Conservation (phyloP, 2,329 filamentous ascomycete species). For the Xylaria sp. region DNA sequence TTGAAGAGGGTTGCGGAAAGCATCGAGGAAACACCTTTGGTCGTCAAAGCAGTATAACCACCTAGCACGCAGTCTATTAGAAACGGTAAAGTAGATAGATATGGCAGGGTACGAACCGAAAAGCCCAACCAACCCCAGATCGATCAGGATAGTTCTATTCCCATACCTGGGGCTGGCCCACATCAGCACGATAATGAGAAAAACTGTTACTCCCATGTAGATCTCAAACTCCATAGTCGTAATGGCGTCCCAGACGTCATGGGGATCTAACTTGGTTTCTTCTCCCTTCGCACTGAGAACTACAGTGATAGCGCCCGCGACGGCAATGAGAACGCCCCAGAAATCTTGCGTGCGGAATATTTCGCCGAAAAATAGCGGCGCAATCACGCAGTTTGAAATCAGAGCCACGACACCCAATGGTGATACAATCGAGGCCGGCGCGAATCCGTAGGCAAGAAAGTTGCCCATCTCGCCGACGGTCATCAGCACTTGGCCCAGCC, state of each 20-base stretch:
- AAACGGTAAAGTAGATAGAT: background rate
- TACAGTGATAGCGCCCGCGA: constrained; percentile 83
- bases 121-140: constrained; percentile 85
- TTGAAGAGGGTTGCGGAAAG: constrained; percentile 85
- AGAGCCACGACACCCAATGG: constrained; percentile 94
- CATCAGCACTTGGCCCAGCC: constrained; percentile 89
- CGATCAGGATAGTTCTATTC: constrained; percentile 80
- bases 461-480: constrained; percentile 90
- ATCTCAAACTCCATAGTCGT: constrained; percentile 84
- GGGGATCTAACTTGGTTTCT: constrained; percentile 84
- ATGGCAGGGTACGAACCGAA: constrained; percentile 57
- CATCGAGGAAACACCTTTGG: constrained; percentile 93
- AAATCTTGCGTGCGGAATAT: constrained; percentile 78
- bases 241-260: constrained; percentile 86
- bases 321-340: constrained; percentile 80
- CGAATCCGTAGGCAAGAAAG: constrained; percentile 95
- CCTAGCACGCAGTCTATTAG: constrained; percentile 43
- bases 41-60: constrained; percentile 93
- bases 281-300: constrained; percentile 85
- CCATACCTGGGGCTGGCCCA: constrained; percentile 80
- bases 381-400: constrained; percentile 94
- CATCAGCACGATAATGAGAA: constrained; percentile 71
- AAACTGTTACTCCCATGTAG: constrained; percentile 72
- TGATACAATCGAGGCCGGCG: constrained; percentile 93
- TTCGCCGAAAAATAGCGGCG: constrained; percentile 90